These are phyloP conservation scores for Colletotrichum magnum DNA, from an alignment of 2,329 filamentous ascomycete species.

Conservation along the genomic window DNA sequence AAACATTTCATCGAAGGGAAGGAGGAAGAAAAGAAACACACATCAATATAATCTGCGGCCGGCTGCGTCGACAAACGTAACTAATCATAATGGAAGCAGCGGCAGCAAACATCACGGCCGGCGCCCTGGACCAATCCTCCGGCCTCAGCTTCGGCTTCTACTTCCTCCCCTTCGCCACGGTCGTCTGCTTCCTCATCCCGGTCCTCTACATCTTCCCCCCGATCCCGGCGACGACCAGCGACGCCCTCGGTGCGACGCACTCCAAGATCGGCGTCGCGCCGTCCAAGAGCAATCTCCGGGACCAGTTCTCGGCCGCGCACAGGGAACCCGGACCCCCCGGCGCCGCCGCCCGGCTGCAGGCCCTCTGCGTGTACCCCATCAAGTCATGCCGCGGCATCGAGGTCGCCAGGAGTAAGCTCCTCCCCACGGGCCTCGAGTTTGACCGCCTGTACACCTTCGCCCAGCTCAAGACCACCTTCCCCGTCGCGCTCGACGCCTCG, in stretches of 20 bases:
- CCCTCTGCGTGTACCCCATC: slow-evolving; percentile 84
- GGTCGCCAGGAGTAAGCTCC: slow-evolving; percentile 73
- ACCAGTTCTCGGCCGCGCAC: slow-evolving; percentile 41
- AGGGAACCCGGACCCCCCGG: slow-evolving; percentile 34
- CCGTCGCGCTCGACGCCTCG: slow-evolving; percentile 53
- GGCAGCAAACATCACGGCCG: slow-evolving; percentile 19
- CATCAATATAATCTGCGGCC: slow-evolving; percentile 1
- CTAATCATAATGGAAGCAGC: slow-evolving; percentile 18
- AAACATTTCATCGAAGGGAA: background rate
- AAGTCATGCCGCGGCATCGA: slow-evolving; percentile 87
- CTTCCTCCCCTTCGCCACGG: slow-evolving; percentile 59
- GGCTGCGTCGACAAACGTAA: background rate
- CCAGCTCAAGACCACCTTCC: slow-evolving; percentile 69
- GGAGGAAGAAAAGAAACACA: background rate
- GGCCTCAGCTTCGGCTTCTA: slow-evolving; percentile 48
- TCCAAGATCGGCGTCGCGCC: slow-evolving; percentile 59
- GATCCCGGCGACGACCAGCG: slow-evolving; percentile 64
- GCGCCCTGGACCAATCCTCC: slow-evolving; percentile 11
- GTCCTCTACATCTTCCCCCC: slow-evolving; percentile 70
- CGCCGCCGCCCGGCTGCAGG: slow-evolving; percentile 60
- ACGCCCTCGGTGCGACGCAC: slow-evolving; percentile 70
- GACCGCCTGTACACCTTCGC: slow-evolving; percentile 90
- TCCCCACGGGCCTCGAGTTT: slow-evolving; percentile 79
- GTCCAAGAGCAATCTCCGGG: slow-evolving; percentile 54
- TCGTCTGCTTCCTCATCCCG: slow-evolving; percentile 67